These are phyloP conservation scores for Mycogone perniciosa DNA, from an alignment of 2,329 filamentous ascomycete species.

Conservation along the genomic window DNA sequence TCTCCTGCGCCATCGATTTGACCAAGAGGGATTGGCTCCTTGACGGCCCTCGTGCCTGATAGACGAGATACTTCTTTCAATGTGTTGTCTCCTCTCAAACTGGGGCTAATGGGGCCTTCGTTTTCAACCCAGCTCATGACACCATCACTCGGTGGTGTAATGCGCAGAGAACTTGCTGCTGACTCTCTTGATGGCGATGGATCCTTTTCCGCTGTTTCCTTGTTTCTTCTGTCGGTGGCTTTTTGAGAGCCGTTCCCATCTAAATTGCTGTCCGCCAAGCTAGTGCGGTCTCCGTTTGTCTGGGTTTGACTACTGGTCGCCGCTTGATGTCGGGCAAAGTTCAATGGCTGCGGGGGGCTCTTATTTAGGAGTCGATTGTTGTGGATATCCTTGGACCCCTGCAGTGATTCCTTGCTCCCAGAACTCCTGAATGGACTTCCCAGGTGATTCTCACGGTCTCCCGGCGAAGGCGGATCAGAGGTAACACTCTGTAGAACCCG, in stretches of 20 bases:
- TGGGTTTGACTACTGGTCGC: conserved; percentile 14
- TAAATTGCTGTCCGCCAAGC: neutral
- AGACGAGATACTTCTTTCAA: conserved; percentile 23
- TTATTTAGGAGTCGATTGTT: conserved; percentile 20
- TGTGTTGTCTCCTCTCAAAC: conserved; percentile 29
- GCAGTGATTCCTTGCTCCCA: conserved; percentile 29
- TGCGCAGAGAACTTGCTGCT: conserved; percentile 28
- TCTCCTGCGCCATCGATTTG: conserved; percentile 17
- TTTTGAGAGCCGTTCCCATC: conserved; percentile 2
- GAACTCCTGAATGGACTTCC: conserved; percentile 50
- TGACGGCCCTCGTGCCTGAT: conserved; percentile 5
- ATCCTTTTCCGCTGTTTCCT: conserved; percentile 8
- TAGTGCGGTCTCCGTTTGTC: conserved; percentile 20
- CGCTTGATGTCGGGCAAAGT: conserved; percentile 13
- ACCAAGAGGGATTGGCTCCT: conserved; percentile 2
- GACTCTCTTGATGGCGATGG: conserved; percentile 21
- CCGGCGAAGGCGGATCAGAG: conserved; percentile 52
- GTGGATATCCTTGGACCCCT: conserved; percentile 22
- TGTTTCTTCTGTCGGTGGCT: conserved; percentile 23
- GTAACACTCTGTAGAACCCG: conserved; percentile 52
- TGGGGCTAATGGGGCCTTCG: conserved; percentile 32
- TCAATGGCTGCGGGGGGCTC: conserved; percentile 24
- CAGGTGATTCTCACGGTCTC: conserved; percentile 42
- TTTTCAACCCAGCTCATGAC: conserved; percentile 39
- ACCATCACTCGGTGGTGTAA: conserved; percentile 27